These are phyloP conservation scores for Phaffia australis DNA, from an alignment of 768 basidiomycete genomes.

Conservation along the genomic window DNA sequence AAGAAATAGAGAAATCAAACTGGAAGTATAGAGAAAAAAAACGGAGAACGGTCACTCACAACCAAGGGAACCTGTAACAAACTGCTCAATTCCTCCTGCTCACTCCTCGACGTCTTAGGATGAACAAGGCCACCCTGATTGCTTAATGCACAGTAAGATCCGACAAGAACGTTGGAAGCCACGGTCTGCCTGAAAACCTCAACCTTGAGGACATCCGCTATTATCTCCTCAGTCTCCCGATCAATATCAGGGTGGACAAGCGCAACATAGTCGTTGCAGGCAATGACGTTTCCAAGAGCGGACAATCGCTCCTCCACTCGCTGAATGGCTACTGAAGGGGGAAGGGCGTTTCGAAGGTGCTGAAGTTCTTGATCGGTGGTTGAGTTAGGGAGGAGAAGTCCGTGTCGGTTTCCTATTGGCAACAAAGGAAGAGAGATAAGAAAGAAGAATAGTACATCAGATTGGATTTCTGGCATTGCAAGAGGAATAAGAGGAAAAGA, in stretches of 20 bases:
- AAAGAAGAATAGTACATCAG: neutral
- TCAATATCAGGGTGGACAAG: conserved; percentile 97
- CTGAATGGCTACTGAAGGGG: conserved; percentile 85
- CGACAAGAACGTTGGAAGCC: conserved; percentile 92
- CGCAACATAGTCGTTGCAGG: conserved; percentile 97
- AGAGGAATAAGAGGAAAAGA: conserved; percentile 7
- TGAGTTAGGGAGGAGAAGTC: conserved; percentile 86
- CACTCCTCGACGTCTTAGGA: conserved; percentile 91
- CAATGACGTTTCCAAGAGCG: conserved; percentile 95
- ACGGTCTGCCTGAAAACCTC: conserved; percentile 98
- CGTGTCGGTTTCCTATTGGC: conserved; percentile 76
- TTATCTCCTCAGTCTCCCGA: conserved; percentile 98
- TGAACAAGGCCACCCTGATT: conserved; percentile 98
- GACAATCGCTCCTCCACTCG: conserved; percentile 94
- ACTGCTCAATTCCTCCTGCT: conserved; percentile 92
- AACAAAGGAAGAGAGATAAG: neutral
- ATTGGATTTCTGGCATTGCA: neutral
- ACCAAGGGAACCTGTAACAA: conserved; percentile 89
- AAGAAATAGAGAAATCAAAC: neutral
- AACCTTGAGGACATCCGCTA: conserved; percentile 96
- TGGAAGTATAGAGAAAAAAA: neutral
- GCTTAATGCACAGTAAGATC: conserved; percentile 85
- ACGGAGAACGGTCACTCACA: conserved; percentile 46
- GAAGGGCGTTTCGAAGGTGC: conserved; percentile 89
- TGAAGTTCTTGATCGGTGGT: conserved; percentile 98